Conservation (phyloP, 805 yeast genomes). For the Hanseniaspora lachancei region DNA sequence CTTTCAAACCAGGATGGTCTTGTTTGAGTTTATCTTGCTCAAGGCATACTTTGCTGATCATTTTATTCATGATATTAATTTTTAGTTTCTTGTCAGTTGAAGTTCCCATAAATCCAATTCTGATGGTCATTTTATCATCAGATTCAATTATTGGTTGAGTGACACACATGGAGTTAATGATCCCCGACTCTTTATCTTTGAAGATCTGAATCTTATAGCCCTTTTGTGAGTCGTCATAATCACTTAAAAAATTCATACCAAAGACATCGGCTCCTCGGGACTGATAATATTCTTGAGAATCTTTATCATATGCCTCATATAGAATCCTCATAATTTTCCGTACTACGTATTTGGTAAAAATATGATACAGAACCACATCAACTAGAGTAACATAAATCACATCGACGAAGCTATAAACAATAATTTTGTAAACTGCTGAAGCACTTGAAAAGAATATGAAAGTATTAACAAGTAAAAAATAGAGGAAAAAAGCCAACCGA, state of each 20-base stretch:
- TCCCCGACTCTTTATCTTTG: not conserved
- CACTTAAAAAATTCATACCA: not conserved
- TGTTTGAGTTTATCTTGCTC: not conserved
- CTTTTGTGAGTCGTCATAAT: not conserved
- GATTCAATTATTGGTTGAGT: not conserved
- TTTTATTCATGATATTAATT: conserved; percentile 1
- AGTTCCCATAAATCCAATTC: conserved; percentile 10
- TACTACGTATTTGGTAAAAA: not conserved
- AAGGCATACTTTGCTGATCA: not conserved
- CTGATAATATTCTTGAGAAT: conserved; percentile 1
- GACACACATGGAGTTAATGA: conserved; percentile 3
- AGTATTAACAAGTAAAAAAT: not conserved
- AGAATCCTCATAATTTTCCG: not conserved
- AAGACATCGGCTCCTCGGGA: not conserved
- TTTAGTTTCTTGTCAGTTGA: conserved; percentile 6
- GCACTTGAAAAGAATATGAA: not conserved
- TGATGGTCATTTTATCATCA: not conserved
- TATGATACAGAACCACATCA: not conserved
- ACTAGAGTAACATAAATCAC: not conserved
- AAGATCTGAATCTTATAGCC: not conserved
- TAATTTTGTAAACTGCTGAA: not conserved
- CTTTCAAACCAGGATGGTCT: not conserved
- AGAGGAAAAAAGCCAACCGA: not conserved
- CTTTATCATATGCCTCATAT: conserved; percentile 3
- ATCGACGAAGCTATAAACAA: not conserved